Evolutionary conservation across 2,329 filamentous ascomycete genomes (phyloP), one percentile per base, ranked within the genome.

Genomic region (Monosporascus sp.): DNA sequence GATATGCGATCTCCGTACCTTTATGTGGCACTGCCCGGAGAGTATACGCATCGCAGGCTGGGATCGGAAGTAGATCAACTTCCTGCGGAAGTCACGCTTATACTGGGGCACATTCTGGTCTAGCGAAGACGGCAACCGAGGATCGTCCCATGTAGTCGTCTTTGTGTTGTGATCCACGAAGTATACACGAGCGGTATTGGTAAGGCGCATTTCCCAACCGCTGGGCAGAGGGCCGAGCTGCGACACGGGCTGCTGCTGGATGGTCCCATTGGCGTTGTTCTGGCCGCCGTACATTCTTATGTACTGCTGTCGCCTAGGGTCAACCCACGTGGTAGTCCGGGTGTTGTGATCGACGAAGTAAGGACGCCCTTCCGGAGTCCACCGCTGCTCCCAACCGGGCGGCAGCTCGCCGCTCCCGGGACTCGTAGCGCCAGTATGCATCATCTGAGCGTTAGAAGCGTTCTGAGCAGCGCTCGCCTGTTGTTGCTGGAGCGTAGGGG

Each of bases 101-200:
- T 99, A 99, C 74, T 99, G 94, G 50, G 94, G 94, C 49, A 99
- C 94, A 57, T 97, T 97, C 74, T 99, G 94, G 65, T 99, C 94
- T 56, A 99, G 78, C 1, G 94, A 97, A 3, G 93, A 97, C 24
- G 94, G 94, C 61, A 99, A 76, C 66, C 94, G 84, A 37, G 94
- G 94, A 66, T 99, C 94, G 67, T 99, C 94, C 94, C 94, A 99
- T 1, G 94, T 99, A 3, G 94, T 99, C 0, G 94, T 99, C 79
- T 99, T 99, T 45, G 94, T 99, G 75, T 99, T 99, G 75, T 99
- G 94, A 66, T 99, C 94, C 45, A 99, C 94, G 71, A 99, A 99
- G 74, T 99, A 99, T 17, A 99, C 94, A 55, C 94, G 83, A 27
- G 94, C 94, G 15, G 94, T 99, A 72, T 99, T 97, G 50, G 94